These are phyloP conservation scores for Cryptosporidium tyzzeri DNA, from an alignment of 169 alveolate species.

Conservation along the genomic window DNA sequence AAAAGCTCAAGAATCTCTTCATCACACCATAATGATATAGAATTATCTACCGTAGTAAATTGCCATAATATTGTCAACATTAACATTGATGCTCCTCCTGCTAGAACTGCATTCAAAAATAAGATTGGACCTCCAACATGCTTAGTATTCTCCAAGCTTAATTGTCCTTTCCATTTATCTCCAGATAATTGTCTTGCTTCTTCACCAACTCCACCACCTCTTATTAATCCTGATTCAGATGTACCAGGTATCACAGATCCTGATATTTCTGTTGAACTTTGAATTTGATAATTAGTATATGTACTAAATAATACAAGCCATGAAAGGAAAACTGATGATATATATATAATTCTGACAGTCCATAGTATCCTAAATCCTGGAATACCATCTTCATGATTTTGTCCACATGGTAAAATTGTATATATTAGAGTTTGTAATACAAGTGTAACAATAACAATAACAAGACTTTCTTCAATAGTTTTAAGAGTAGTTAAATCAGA, in stretches of 20 bases:
- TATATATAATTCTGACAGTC: constrained; percentile 89
- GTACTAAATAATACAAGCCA: constrained; percentile 85
- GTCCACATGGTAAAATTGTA: constrained; percentile 84
- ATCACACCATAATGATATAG: constrained; percentile 58
- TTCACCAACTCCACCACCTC: neutral
- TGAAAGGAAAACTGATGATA: constrained; percentile 83
- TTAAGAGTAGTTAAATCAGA: constrained; percentile 85
- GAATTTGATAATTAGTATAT: constrained; percentile 23
- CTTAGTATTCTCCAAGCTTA: constrained; percentile 3
- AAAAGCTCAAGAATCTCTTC: constrained; percentile 60
- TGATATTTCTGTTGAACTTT: neutral
- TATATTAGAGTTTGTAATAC: constrained; percentile 86
- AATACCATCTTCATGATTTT: constrained; percentile 77
- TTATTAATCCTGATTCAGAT: neutral
- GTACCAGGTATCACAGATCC: neutral
- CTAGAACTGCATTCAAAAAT: constrained; percentile 66
- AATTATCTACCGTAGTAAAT: constrained; percentile 32
- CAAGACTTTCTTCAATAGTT: constrained; percentile 89
- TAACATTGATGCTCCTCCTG: constrained; percentile 74
- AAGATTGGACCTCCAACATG: constrained; percentile 69
- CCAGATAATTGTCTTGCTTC: neutral
- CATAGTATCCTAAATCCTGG: constrained; percentile 83
- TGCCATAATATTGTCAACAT: constrained; percentile 73
- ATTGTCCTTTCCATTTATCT: constrained; percentile 2
- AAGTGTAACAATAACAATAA: constrained; percentile 87